Conservation (phyloP, 805 yeast genomes). For the Candida ovalis region DNA sequence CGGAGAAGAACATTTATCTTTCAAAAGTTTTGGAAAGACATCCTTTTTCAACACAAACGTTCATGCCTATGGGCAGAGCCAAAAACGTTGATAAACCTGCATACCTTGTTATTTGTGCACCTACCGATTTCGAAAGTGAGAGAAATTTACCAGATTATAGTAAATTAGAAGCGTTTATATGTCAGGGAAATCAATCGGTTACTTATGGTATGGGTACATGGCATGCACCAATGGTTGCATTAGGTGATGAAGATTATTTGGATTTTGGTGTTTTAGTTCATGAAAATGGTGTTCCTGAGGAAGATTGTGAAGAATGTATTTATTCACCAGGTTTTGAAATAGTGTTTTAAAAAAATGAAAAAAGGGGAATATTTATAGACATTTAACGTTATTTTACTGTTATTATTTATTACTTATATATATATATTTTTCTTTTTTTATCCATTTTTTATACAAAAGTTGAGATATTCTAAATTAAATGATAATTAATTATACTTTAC, state of each 20-base stretch:
- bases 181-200: slow-evolving; percentile 82
- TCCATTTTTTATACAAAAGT: not conserved
- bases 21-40: slow-evolving; percentile 83
- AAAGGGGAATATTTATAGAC: not conserved
- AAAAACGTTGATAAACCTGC: slow-evolving; percentile 38
- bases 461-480: not conserved
- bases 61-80: slow-evolving; percentile 79
- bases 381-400: not conserved
- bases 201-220: slow-evolving; percentile 84
- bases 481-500: too few relatives aligned
- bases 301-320: slow-evolving; percentile 79
- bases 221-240: slow-evolving; percentile 97
- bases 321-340: slow-evolving; percentile 56
- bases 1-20: slow-evolving; percentile 34
- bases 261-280: slow-evolving; percentile 89
- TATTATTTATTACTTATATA: not conserved
- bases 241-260: slow-evolving; percentile 46
- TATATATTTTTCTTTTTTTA: not conserved
- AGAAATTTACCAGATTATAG: slow-evolving; percentile 58
- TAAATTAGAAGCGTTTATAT: slow-evolving; percentile 62
- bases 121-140: slow-evolving; percentile 35
- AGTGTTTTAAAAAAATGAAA: slow-evolving; percentile 17
- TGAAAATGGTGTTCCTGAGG: slow-evolving; percentile 75
- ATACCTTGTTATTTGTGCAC: slow-evolving; percentile 80
- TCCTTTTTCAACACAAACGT: slow-evolving; percentile 85